These are phyloP conservation scores for Flaveria ramosissima DNA, from an alignment of 129 eudicot species.

Conservation along the genomic window DNA sequence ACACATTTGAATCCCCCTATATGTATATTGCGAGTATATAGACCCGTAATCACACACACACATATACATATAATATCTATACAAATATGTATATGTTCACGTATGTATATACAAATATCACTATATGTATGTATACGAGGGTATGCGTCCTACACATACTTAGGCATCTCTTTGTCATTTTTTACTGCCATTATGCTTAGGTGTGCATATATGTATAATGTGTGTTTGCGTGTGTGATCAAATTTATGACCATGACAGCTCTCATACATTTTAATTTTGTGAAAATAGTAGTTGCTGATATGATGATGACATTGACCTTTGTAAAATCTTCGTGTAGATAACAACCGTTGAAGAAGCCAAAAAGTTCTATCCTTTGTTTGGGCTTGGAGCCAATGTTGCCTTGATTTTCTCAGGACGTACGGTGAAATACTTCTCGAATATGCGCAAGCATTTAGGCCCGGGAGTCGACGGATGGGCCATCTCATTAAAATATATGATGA, in stretches of 20 bases:
- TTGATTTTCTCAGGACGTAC: slow-evolving; percentile 97
- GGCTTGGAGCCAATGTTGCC: slow-evolving; percentile 97
- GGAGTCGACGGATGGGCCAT: slow-evolving; percentile 99
- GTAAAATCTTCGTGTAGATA: slow-evolving; percentile 49
- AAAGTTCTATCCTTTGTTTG: slow-evolving; percentile 88
- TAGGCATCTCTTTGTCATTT: too few relatives aligned
- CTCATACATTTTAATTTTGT: neutral
- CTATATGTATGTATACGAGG: too few relatives aligned
- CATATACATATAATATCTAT: neutral
- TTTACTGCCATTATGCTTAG: neutral
- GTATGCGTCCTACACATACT: neutral
- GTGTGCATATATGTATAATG: slow-evolving; percentile 9
- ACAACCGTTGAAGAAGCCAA: slow-evolving; percentile 99
- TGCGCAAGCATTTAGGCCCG: slow-evolving; percentile 79
- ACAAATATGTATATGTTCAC: neutral
- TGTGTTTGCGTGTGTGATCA: neutral
- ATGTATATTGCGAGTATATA: neutral
- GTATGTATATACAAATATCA: neutral
- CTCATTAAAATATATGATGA: slow-evolving; percentile 94
- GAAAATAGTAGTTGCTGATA: neutral
- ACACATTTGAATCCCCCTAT: neutral
- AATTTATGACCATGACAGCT: neutral
- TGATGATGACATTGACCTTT: neutral
- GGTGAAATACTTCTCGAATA: slow-evolving; percentile 88
- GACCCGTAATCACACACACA: too few relatives aligned